phyloP scores from a whole-genome alignment of 2,329 filamentous ascomycete genomes.

The Fusarium pseudocircinatum region DNA sequence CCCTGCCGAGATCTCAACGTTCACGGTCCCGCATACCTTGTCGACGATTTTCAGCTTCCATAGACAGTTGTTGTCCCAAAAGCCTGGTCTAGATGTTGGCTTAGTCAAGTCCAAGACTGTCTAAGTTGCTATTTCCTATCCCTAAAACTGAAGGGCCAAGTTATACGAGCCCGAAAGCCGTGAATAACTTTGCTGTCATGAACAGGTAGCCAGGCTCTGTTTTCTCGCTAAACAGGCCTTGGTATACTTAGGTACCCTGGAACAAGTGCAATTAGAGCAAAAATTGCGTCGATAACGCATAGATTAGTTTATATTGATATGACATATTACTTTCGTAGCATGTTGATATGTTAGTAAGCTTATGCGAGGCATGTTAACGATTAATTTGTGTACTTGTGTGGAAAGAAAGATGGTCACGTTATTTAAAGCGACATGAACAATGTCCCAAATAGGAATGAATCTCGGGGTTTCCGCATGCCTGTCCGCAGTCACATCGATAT shows the following conservation, averaged over 20 bases:
- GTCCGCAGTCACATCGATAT: too few species aligned
- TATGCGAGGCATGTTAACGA: not conserved
- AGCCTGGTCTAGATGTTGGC: constrained; percentile 5
- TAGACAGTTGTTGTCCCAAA: constrained; percentile 14
- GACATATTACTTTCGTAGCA: not conserved
- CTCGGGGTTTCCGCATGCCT: not conserved
- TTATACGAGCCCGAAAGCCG: not conserved
- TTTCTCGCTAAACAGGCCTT: not conserved
- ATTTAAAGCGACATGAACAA: not conserved
- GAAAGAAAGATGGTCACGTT: not conserved
- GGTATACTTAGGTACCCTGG: constrained; percentile 19
- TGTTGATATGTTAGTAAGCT: not conserved
- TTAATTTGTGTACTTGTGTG: too few species aligned
- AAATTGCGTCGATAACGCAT: not conserved
- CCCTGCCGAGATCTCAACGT: constrained; percentile 22
- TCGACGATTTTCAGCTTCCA: constrained; percentile 26
- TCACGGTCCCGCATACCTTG: constrained; percentile 18
- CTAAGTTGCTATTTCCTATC: not conserved
- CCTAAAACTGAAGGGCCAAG: not conserved
- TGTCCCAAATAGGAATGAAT: not conserved
- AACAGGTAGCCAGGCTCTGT: not conserved
- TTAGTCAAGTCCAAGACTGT: not conserved
- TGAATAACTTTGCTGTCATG: not conserved
- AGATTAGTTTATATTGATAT: not conserved
- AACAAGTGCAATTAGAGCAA: not conserved